Conservation (phyloP, 2,329 filamentous ascomycete genomes). For the Periconia macrospinosa region DNA sequence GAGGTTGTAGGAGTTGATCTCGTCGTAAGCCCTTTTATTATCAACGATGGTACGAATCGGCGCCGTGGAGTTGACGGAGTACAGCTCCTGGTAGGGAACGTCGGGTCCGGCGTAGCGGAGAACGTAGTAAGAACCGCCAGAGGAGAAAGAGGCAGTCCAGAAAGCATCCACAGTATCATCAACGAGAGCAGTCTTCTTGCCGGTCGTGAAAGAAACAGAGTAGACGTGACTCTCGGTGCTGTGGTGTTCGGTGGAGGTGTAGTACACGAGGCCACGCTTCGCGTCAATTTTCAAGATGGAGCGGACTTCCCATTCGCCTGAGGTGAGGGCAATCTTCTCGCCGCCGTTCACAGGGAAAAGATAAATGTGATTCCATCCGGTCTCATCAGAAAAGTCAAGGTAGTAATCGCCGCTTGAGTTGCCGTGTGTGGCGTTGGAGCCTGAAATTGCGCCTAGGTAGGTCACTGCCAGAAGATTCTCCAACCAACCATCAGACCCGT, state of each 20-base stretch:
- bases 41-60: conserved; percentile 62
- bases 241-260: conserved; percentile 65
- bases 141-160: conserved; percentile 68
- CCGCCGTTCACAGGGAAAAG: conserved; percentile 62
- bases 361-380: conserved; percentile 68
- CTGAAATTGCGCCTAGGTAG: conserved; percentile 53
- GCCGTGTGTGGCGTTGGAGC: conserved; percentile 36
- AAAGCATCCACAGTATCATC: conserved; percentile 61
- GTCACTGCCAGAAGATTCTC: conserved; percentile 61
- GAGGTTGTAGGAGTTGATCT: conserved; percentile 62
- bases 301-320: conserved; percentile 67
- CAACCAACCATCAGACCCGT: conserved; percentile 64
- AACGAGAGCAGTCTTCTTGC: conserved; percentile 61
- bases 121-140: conserved; percentile 65
- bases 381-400: conserved; percentile 67
- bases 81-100: conserved; percentile 70
- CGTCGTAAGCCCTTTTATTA: conserved; percentile 60
- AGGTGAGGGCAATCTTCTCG: conserved; percentile 60
- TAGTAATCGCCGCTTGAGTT: conserved; percentile 55
- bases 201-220: conserved; percentile 62
- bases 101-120: conserved; percentile 67
- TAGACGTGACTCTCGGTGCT: conserved; percentile 70
- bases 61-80: conserved; percentile 57
- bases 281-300: conserved; percentile 63
- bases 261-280: conserved; percentile 61